phyloP scores from a whole-genome alignment of 2,329 filamentous ascomycete genomes.

The Corynespora cassiicola region DNA sequence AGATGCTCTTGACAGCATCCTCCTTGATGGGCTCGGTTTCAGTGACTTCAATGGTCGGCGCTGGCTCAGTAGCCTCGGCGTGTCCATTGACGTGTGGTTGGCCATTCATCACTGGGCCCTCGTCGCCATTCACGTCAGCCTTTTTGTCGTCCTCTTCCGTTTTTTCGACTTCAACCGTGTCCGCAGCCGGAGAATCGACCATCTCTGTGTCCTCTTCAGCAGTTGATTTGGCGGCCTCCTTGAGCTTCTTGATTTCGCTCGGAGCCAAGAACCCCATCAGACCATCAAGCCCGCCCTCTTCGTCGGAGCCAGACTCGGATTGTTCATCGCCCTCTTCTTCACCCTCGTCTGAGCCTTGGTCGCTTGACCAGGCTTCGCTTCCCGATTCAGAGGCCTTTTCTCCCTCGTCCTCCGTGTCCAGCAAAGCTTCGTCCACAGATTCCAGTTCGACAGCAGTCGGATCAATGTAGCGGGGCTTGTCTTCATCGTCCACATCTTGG shows the following conservation, averaged over 20 bases:
- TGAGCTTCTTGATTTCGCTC: constrained; percentile 42
- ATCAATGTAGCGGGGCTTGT: constrained; percentile 35
- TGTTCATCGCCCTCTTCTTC: constrained; percentile 28
- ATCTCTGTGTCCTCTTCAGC: constrained; percentile 32
- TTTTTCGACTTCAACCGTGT: constrained; percentile 49
- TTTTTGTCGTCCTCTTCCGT: constrained; percentile 52
- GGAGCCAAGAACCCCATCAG: constrained; percentile 44
- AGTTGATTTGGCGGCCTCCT: constrained; percentile 35
- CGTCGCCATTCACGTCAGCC: constrained; percentile 19
- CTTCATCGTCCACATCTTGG: constrained; percentile 17
- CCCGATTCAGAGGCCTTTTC: constrained; percentile 35
- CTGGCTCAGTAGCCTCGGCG: constrained; percentile 1
- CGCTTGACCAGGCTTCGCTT: constrained; percentile 46
- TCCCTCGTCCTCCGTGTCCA: constrained; percentile 43
- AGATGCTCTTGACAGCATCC: constrained; percentile 18
- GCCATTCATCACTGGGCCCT: constrained; percentile 6
- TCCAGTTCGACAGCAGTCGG: constrained; percentile 47
- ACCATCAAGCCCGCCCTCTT: constrained; percentile 42
- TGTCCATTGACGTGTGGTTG: constrained; percentile 21
- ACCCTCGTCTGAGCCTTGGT: constrained; percentile 37
- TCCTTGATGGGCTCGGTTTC: constrained; percentile 20
- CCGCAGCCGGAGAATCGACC: constrained; percentile 48
- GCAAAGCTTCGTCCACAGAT: constrained; percentile 47
- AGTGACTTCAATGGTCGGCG: constrained; percentile 18
- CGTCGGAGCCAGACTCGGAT: constrained; percentile 39